Base-by-base conservation (phyloP, 1,284 basidiomycete genomes). In the Cutaneotrichosporon mucoides region DNA sequence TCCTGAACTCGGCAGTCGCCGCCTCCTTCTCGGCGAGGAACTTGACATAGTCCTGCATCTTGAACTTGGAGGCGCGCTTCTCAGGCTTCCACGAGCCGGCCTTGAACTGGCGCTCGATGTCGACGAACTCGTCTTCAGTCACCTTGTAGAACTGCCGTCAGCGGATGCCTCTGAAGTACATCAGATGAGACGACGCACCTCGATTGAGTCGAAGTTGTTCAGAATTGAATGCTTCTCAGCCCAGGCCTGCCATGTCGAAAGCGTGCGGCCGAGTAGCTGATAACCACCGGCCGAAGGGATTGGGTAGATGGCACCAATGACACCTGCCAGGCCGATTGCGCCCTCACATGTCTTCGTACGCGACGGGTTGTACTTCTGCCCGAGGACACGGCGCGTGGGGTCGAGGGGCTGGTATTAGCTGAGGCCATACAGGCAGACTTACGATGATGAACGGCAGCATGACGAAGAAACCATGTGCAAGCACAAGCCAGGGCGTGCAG, bases 211-310 rank as follows among this genome's bases (percentile, higher is more conserved):
- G 65, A 89, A 89, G 2, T 84, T 82, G 12, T 80, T 71, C 10
- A 88, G 74, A 2, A 88, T 67, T 84, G 85, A 88, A 2, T 86
- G 87, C 42, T 75, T 76, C 1, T 81, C 79, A 44, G 35, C 34
- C 56, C 59, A 64, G 11, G 64, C 67, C 55, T 70, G 67, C 71
- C 71, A 75, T 2, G 73, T 66, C 6, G 71, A 63, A 16, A 75
- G 60, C 1, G 73, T 69, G 44, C 73, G 62, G 5, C 74, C 86
- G 64, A 81, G 85, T 3, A 87, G 75, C 66, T 86, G 85, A 69
- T 86, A 87, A 0, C 85, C 85, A 15, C 86, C 86, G 0, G 86
- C 85, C 4, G 83, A 85, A 55, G 84, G 83, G 47, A 86, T 80
- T 0, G 85, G 86, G 65, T 87, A 88, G 59, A 88, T 86, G 4